Conservation (phyloP, 1,284 basidiomycete genomes). For the Puccinia sorghi region DNA sequence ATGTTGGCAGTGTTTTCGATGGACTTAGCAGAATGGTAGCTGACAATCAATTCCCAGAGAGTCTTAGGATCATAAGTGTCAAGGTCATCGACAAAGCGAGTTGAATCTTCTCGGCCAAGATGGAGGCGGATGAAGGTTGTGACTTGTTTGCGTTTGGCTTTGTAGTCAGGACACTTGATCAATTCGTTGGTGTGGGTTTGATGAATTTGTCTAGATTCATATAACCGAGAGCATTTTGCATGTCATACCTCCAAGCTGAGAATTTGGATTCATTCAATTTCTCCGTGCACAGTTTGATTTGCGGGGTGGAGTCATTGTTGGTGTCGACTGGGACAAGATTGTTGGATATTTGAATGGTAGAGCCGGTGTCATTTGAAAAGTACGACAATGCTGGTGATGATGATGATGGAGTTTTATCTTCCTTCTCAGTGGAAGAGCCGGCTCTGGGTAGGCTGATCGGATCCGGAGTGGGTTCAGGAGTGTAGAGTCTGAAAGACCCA, state of each 20-base stretch:
- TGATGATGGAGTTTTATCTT: background rate
- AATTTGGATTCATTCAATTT: background rate
- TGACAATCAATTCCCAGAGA: background rate
- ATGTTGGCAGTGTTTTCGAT: background rate
- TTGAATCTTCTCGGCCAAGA: background rate
- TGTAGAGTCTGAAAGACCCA: background rate
- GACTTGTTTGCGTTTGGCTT: background rate
- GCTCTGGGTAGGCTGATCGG: background rate
- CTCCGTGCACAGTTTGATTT: background rate
- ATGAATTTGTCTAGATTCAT: background rate
- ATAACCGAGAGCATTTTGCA: background rate
- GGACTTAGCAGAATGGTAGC: background rate
- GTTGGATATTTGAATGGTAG: background rate
- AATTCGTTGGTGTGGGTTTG: background rate
- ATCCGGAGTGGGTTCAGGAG: background rate
- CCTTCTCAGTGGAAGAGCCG: background rate
- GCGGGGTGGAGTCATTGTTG: background rate
- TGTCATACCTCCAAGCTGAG: background rate
- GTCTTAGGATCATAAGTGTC: background rate
- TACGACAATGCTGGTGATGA: background rate
- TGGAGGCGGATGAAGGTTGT: conserved; percentile 6
- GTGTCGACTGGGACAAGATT: background rate
- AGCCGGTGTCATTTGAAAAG: no score
- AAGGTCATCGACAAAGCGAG: background rate
- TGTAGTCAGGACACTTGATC: background rate